Evolutionary conservation across 768 basidiomycete genomes (phyloP).

Genomic region (Amanita exitialis): DNA sequence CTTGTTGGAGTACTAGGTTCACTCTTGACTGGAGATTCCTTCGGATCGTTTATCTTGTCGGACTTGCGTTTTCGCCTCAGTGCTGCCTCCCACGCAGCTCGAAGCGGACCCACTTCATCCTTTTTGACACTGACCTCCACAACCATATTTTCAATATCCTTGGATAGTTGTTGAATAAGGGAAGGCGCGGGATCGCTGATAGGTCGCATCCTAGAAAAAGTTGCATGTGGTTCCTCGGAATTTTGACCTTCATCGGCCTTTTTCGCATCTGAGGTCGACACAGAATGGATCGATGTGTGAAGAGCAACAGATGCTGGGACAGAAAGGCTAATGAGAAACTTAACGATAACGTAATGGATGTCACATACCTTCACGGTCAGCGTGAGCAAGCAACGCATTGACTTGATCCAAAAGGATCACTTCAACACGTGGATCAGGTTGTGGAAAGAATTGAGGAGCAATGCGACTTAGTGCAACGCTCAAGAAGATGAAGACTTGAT

Average conservation of each 20-base stretch:
- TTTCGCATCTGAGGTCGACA: constrained; percentile 20
- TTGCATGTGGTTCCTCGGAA: constrained; percentile 19
- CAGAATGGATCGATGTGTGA: constrained; percentile 46
- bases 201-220: constrained; percentile 28
- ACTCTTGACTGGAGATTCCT: not conserved
- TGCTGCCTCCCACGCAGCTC: constrained; percentile 38
- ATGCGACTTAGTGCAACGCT: constrained; percentile 66
- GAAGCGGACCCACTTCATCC: constrained; percentile 47
- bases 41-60: not conserved
- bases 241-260: constrained; percentile 10
- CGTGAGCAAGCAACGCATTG: constrained; percentile 26
- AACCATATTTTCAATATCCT: constrained; percentile 57
- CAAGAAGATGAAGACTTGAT: constrained; percentile 66
- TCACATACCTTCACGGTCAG: constrained; percentile 46
- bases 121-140: constrained; percentile 53
- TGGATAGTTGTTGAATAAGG: constrained; percentile 30
- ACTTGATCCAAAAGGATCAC: constrained; percentile 35
- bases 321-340: not conserved
- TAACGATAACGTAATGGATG: not conserved
- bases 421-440: constrained; percentile 22
- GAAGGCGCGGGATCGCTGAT: constrained; percentile 20
- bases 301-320: constrained; percentile 21
- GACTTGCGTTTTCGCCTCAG: constrained; percentile 5
- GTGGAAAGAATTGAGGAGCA: constrained; percentile 54
- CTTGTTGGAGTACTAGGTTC: not conserved